Base-by-base conservation (phyloP, 495 filamentous ascomycete genomes). In the Penicillium maclennaniae region DNA sequence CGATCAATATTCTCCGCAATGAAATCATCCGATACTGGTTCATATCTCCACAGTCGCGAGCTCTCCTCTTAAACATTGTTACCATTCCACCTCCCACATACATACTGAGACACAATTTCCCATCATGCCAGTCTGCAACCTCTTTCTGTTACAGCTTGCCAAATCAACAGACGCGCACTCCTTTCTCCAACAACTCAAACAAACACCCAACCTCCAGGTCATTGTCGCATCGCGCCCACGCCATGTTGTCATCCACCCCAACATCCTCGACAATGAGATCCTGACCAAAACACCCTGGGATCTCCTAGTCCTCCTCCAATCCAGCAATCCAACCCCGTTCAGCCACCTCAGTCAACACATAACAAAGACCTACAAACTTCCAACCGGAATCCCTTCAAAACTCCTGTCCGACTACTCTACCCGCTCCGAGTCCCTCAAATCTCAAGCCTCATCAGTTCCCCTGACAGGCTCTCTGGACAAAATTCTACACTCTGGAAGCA, bases 261-360 rank as follows among this genome's bases (percentile, higher is more conserved):
- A 72, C 0, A 44, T 56, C 6, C 66, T 82, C 12, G 83, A 82
- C 43, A 64, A 57, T 9, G 53, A 65, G 16, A 49, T 70, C 1
- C 73, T 86, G 9, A 68, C 84, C 6, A 70, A 71, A 31, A 63
- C 61, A 14, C 65, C 65, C 45, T 87, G 83, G 83, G 79, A 85
- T 50, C 65, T 85, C 19, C 66, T 87, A 8, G 57, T 86, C 46
- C 71, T 85, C 36, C 58, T 84, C 7, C 69, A 75, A 26, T 21
- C 12, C 7, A 51, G 9, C 34, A 49, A 43, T 19, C 49, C 59
- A 15, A 53, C 79, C 25, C 78, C 82, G 12, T 42, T 63, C 0
- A 19, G 54, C 0, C 23, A 56, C 3, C 59, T 79, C 16, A 53
- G 70, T 27, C 34, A 40, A 10, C 37, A 59, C 25, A 66, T 80